phyloP scores from a whole-genome alignment of 2,329 filamentous ascomycete genomes.

The Septoria linicola region DNA sequence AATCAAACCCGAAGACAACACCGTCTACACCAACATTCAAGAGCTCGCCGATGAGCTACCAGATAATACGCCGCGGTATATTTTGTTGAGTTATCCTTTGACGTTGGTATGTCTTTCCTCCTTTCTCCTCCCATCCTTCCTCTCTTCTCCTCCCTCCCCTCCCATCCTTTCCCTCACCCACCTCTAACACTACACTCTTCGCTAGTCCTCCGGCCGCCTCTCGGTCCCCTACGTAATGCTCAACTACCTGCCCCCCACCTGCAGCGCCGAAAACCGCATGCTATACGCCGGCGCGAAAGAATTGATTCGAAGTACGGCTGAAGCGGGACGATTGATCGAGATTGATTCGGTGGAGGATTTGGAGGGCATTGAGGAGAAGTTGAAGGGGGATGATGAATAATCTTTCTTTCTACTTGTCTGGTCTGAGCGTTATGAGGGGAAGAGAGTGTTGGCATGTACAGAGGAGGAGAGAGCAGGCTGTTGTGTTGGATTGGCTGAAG shows the following conservation, averaged over 20 bases:
- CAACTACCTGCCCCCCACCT: constrained; percentile 91
- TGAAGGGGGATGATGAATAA: constrained; percentile 47
- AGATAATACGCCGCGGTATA: constrained; percentile 84
- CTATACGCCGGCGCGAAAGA: constrained; percentile 95
- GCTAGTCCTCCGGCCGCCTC: constrained; percentile 73
- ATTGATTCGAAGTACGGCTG: constrained; percentile 86
- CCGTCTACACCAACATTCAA: constrained; percentile 77
- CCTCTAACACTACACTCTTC: not conserved
- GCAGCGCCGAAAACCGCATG: constrained; percentile 85
- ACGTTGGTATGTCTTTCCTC: constrained; percentile 66
- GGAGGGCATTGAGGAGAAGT: constrained; percentile 71
- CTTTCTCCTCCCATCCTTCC: not conserved
- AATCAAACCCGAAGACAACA: constrained; percentile 76
- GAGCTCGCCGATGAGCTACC: constrained; percentile 86
- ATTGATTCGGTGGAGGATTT: constrained; percentile 78
- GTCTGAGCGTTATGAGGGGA: no score
- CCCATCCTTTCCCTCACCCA: not conserved
- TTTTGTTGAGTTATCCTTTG: constrained; percentile 86
- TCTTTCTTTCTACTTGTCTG: no score
- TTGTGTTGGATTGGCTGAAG: no score
- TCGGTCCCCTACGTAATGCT: constrained; percentile 92
- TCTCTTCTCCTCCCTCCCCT: constrained; percentile 34
- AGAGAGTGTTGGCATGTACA: no score
- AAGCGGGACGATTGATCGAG: constrained; percentile 85
- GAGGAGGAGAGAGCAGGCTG: no score